Evolutionary conservation across 1,284 basidiomycete genomes (phyloP).

Genomic region (Cutaneotrichosporon sp.): DNA sequence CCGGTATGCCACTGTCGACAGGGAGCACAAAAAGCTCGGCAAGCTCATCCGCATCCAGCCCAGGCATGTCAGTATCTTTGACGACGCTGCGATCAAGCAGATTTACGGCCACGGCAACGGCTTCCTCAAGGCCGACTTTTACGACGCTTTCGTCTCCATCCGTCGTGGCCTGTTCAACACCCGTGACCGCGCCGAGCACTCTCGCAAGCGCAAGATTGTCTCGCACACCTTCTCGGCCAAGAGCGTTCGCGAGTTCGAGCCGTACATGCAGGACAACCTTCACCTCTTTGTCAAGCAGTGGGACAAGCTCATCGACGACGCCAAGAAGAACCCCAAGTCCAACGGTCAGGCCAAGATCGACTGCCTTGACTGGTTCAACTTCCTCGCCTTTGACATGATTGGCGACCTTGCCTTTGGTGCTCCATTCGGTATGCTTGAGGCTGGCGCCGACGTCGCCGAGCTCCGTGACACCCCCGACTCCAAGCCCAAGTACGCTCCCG

Average conservation of each 20-base stretch:
- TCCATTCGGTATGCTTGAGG: slow-evolving; percentile 82
- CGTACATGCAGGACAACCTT: slow-evolving; percentile 67
- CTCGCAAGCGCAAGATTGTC: slow-evolving; percentile 82
- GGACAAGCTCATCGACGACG: slow-evolving; percentile 64
- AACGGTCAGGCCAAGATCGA: slow-evolving; percentile 57
- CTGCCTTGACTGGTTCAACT: slow-evolving; percentile 71
- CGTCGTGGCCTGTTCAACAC: slow-evolving; percentile 50
- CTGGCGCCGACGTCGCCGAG: slow-evolving; percentile 66
- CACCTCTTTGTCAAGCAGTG: slow-evolving; percentile 63
- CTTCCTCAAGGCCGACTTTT: slow-evolving; percentile 62
- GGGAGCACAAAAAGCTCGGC: slow-evolving; percentile 69
- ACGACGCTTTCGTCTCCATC: slow-evolving; percentile 73
- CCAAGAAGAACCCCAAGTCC: slow-evolving; percentile 51
- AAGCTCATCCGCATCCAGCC: slow-evolving; percentile 78
- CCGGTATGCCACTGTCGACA: slow-evolving; percentile 69
- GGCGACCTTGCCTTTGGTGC: slow-evolving; percentile 77
- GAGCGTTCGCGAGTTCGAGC: slow-evolving; percentile 63
- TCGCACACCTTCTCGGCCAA: slow-evolving; percentile 69
- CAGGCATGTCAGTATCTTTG: slow-evolving; percentile 76
- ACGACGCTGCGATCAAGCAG: slow-evolving; percentile 66
- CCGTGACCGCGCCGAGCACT: slow-evolving; percentile 72
- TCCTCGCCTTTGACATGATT: slow-evolving; percentile 84
- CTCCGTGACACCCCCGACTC: slow-evolving; percentile 52
- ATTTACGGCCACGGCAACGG: slow-evolving; percentile 72
- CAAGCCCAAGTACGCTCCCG: slow-evolving; percentile 57